Conservation (phyloP, 2,329 filamentous ascomycete species). For the Penicillium nordicum region DNA sequence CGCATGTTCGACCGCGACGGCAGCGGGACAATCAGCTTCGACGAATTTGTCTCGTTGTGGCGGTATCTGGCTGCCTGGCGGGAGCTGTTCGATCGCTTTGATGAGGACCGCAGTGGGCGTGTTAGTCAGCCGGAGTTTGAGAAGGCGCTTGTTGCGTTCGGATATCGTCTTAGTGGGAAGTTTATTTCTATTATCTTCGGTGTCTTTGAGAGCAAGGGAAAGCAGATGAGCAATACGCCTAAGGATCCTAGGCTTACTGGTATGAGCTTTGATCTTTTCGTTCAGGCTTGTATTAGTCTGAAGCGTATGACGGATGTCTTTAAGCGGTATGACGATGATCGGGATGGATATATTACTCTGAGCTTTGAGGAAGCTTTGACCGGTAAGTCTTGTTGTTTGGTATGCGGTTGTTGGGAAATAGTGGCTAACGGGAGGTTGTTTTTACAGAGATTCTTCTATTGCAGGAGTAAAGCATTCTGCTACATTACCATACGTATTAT, state of each 20-base stretch:
- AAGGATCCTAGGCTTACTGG: constrained; percentile 47
- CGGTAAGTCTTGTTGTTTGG: constrained; percentile 38
- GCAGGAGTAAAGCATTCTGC: constrained; percentile 29
- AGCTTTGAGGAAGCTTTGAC: constrained; percentile 79
- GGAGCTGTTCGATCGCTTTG: constrained; percentile 90
- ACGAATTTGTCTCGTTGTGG: constrained; percentile 96
- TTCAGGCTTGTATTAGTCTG: constrained; percentile 92
- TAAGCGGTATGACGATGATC: constrained; percentile 96
- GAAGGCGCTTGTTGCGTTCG: constrained; percentile 87
- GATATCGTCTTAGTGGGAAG: constrained; percentile 78
- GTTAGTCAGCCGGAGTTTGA: constrained; percentile 85
- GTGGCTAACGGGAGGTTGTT: constrained; percentile 2
- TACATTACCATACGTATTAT: neutral
- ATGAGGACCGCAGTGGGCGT: constrained; percentile 78
- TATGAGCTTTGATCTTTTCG: constrained; percentile 93
- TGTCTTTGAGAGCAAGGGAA: constrained; percentile 69
- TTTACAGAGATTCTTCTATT: constrained; percentile 35
- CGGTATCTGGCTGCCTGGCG: constrained; percentile 94
- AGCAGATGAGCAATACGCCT: constrained; percentile 40
- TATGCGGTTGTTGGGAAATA: neutral
- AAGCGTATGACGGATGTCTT: constrained; percentile 99
- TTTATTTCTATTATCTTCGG: constrained; percentile 84
- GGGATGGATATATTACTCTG: constrained; percentile 85
- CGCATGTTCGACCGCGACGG: constrained; percentile 97
- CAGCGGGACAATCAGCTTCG: constrained; percentile 83